phyloP scores from a whole-genome alignment of 2,329 filamentous ascomycete genomes.

The Rasamsonia emersonii region DNA sequence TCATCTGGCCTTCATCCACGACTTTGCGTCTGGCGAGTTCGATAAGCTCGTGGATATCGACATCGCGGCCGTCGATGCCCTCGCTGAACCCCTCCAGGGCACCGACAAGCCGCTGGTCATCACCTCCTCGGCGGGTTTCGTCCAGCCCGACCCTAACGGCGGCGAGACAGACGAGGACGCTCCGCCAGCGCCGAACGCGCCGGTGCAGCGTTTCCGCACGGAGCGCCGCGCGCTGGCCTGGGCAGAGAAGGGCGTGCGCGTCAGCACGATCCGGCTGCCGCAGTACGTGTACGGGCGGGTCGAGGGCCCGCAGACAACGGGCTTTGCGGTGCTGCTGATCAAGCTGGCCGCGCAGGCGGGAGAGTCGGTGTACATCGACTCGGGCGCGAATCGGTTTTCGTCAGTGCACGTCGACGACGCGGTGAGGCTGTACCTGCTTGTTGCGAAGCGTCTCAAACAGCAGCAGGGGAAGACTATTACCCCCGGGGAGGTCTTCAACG shows the following conservation, averaged over 20 bases:
- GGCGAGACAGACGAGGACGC: slow-evolving; percentile 15
- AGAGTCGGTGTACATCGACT: slow-evolving; percentile 20
- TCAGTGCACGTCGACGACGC: slow-evolving; percentile 38
- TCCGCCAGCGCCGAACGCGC: slow-evolving; percentile 13
- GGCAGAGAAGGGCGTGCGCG: slow-evolving; percentile 23
- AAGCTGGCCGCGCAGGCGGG: slow-evolving; percentile 20
- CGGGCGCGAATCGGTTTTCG: slow-evolving; percentile 20
- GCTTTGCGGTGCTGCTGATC: slow-evolving; percentile 24
- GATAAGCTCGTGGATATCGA: slow-evolving; percentile 23
- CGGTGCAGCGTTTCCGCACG: slow-evolving; percentile 18
- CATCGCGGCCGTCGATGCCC: slow-evolving; percentile 29
- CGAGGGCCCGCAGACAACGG: slow-evolving; percentile 25
- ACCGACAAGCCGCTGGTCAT: slow-evolving; percentile 7
- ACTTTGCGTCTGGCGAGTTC: slow-evolving; percentile 12
- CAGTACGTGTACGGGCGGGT: slow-evolving; percentile 39
- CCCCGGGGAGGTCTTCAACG: slow-evolving; percentile 30
- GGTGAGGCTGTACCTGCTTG: slow-evolving; percentile 33
- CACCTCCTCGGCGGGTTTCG: slow-evolving; percentile 2
- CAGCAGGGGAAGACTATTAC: slow-evolving; percentile 17
- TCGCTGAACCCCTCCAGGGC: slow-evolving; percentile 15
- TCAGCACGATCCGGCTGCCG: slow-evolving; percentile 31
- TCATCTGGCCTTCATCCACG: slow-evolving; percentile 31
- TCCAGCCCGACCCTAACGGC: slow-evolving; percentile 2
- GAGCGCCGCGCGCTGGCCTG: slow-evolving; percentile 25
- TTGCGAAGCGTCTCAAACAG: slow-evolving; percentile 21